A percentile compares a stretch with the other conserved stretches of the same genome.
These are phyloP conservation scores for Geotrichum reessii DNA, from an alignment of 1,139 yeast genomes.

Conservation along the genomic window DNA sequence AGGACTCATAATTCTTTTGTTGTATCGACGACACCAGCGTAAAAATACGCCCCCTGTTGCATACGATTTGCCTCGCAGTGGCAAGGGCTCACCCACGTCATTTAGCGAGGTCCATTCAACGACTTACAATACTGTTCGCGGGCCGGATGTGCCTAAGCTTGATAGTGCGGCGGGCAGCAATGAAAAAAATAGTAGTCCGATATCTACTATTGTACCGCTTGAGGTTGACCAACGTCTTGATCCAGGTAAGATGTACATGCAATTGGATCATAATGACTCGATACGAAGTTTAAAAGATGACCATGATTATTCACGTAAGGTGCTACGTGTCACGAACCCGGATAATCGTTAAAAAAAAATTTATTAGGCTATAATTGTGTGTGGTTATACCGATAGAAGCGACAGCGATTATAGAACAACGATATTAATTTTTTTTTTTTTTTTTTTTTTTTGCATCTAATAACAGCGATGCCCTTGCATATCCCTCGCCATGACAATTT, in stretches of 20 bases:
- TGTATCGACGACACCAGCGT: constrained; percentile 23
- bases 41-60: constrained; percentile 24
- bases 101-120: constrained; percentile 11
- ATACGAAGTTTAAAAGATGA: constrained; percentile 66
- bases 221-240: constrained; percentile 62
- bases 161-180: not conserved
- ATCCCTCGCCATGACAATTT: no score
- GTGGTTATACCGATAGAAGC: no score
- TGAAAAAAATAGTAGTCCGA: not conserved
- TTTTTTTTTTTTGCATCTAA: no score
- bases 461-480: no score
- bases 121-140: not conserved
- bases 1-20: constrained; percentile 29
- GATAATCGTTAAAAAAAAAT: constrained; percentile 19
- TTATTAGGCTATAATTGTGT: no score
- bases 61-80: constrained; percentile 12
- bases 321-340: constrained; percentile 66
- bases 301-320: constrained; percentile 65
- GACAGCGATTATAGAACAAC: no score
- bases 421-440: no score
- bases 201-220: constrained; percentile 43
- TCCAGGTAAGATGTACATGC: constrained; percentile 56
- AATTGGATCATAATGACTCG: constrained; percentile 50
- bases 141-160: not conserved
- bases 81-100: constrained; percentile 14